Conservation (phyloP, 129 eudicot genomes). For the Apium graveolens region DNA sequence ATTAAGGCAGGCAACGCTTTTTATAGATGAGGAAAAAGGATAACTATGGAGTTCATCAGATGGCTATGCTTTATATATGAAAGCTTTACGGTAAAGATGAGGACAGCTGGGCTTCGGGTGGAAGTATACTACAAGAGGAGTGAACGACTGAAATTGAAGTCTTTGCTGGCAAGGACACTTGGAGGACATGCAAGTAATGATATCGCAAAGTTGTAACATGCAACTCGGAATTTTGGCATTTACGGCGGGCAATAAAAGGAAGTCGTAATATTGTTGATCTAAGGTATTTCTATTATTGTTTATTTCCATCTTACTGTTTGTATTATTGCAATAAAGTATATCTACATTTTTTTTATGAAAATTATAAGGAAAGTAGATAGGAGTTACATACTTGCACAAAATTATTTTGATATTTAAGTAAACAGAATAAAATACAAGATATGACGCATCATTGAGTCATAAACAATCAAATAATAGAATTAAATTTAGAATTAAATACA, state of each 20-base stretch:
- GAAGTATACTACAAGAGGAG: slow-evolving; percentile 28
- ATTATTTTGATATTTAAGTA: neutral
- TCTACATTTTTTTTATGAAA: neutral
- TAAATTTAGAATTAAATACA: neutral
- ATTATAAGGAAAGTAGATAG: neutral
- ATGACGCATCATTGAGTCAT: neutral
- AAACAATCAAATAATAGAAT: neutral
- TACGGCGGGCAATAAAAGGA: slow-evolving; percentile 27
- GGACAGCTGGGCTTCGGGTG: slow-evolving; percentile 31
- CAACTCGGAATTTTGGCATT: slow-evolving; percentile 37
- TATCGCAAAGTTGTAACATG: slow-evolving; percentile 31
- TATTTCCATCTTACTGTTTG: neutral
- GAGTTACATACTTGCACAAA: neutral
- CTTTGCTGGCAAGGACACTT: slow-evolving; percentile 24
- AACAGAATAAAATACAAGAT: neutral
- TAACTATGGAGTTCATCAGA: neutral
- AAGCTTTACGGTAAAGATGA: slow-evolving; percentile 20
- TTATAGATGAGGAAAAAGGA: slow-evolving; percentile 8
- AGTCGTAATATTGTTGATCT: neutral
- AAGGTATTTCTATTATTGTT: neutral
- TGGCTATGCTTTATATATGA: neutral
- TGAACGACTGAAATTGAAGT: slow-evolving; percentile 30
- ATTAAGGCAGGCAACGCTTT: neutral
- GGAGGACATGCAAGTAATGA: slow-evolving; percentile 54
- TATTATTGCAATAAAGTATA: neutral